These are phyloP conservation scores for Solanum medicagineum DNA, from an alignment of 257 asterid genomes.

Conservation along the genomic window DNA sequence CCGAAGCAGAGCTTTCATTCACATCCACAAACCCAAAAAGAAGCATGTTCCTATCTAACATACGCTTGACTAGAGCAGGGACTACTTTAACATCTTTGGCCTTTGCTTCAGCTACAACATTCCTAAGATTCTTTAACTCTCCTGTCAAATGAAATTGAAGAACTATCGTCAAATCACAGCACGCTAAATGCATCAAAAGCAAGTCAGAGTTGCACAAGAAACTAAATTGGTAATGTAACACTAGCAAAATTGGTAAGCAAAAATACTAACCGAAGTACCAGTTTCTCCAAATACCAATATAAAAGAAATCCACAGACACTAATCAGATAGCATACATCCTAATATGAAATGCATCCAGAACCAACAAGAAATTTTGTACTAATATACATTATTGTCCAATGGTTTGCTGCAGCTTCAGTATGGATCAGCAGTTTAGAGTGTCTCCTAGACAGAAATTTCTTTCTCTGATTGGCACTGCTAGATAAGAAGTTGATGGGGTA, in stretches of 20 bases:
- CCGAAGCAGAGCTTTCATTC: constrained; percentile 48
- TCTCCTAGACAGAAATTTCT: not conserved
- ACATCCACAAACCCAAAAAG: constrained; percentile 67
- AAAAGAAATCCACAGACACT: not conserved
- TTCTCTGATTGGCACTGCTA: not conserved
- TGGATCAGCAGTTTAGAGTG: not conserved
- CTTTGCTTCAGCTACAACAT: constrained; percentile 47
- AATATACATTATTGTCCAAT: not conserved
- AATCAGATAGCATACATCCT: not conserved
- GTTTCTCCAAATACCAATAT: not conserved
- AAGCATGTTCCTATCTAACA: constrained; percentile 63
- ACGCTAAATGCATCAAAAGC: not conserved
- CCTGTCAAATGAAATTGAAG: constrained; percentile 15
- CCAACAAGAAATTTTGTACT: not conserved
- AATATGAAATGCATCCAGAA: not conserved
- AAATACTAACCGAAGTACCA: not conserved
- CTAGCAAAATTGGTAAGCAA: not conserved
- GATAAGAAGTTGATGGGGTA: not conserved
- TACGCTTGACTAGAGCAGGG: constrained; percentile 42
- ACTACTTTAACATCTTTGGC: constrained; percentile 28
- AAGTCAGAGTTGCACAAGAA: not conserved
- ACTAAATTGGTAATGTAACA: not conserved
- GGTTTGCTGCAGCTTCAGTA: not conserved
- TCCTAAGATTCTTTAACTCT: constrained; percentile 50
- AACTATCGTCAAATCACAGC: not conserved